Percentiles rank a stretch among this genome's conserved stretches.
phyloP scores from a whole-genome alignment of 106 monocot genomes.

The Acorus gramineus region DNA sequence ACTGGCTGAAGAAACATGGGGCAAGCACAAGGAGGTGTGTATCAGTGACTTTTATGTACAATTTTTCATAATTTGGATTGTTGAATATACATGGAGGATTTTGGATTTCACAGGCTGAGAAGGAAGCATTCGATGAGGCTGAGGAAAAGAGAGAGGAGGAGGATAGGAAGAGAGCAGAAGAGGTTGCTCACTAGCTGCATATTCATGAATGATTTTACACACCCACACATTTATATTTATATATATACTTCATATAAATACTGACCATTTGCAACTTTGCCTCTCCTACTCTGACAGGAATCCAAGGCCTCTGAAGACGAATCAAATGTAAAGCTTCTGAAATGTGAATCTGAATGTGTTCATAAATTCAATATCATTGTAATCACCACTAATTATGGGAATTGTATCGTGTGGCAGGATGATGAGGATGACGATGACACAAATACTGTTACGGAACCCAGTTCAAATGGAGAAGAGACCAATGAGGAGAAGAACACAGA shows the following conservation, averaged over 20 bases:
- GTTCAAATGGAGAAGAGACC: no score
- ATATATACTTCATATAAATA: no score
- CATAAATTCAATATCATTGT: neutral
- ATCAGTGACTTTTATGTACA: neutral
- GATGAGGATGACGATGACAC: constrained; percentile 11
- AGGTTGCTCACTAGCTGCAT: neutral
- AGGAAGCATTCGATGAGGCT: constrained; percentile 66
- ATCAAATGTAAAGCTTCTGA: neutral
- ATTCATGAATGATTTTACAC: neutral
- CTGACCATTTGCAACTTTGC: no score
- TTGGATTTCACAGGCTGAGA: constrained; percentile 48
- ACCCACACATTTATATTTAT: no score
- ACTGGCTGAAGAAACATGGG: constrained; percentile 79
- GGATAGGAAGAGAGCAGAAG: constrained; percentile 2
- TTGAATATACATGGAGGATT: neutral
- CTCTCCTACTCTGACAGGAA: no score
- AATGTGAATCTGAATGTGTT: neutral
- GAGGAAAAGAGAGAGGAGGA: constrained; percentile 64
- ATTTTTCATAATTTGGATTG: neutral
- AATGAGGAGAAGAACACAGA: neutral
- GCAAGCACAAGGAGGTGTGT: constrained; percentile 69
- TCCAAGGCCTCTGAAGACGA: no score
- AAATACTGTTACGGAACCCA: constrained; percentile 15
- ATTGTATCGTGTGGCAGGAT: constrained; percentile 7
- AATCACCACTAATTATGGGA: neutral